Evolutionary conservation across 2,329 filamentous ascomycete genomes (phyloP), one percentile per base, ranked within the genome.

Genomic region (Colletotrichum neosansevieriae): DNA sequence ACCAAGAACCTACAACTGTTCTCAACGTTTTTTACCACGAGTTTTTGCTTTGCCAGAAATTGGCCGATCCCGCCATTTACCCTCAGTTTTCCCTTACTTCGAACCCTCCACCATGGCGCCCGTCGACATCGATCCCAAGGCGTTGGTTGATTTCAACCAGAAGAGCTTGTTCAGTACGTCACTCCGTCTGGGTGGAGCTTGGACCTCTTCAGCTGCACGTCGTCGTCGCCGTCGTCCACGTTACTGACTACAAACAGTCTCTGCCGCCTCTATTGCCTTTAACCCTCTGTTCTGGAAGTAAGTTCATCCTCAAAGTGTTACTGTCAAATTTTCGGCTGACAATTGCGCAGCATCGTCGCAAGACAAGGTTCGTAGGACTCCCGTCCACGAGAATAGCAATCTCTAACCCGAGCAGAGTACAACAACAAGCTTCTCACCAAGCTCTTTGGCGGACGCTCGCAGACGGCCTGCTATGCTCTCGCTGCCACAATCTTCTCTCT

Each of bases 201-300:
- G 66, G 66, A 29, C 66, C 65, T 40, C 17, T 21, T 29, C 38
- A 38, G 49, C 32, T 59, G 58, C 61, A 15, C 45, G 17, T 38
- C 51, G 51, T 64, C 47, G 19, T 42, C 65, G 45, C 29, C 49
- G 44, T 12, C 24, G 32, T 50, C 29, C 6, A 29, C 29, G 29
- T 29, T 29, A 29, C 29, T 29, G 29, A 29, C 49, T 70, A 71
- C 75, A 17, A 56, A 66, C 73, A 97, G 94, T 96, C 73, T 93
- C 94, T 73, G 92, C 91, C 54, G 86, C 85, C 63, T 88, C 92
- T 60, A 97, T 99, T 81, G 87, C 91, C 56, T 98, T 99, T 82
- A 99, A 99, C 81, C 96, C 96, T 21, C 91, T 96, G n/a, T 98
- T 98, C 81, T 99, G 96, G 96, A 99, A 99, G 94, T 97, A 86